Percentiles rank a stretch among this genome's conserved stretches.
Evolutionary conservation across 805 yeast species (phyloP).

Genomic region (Candida bentonensis): DNA sequence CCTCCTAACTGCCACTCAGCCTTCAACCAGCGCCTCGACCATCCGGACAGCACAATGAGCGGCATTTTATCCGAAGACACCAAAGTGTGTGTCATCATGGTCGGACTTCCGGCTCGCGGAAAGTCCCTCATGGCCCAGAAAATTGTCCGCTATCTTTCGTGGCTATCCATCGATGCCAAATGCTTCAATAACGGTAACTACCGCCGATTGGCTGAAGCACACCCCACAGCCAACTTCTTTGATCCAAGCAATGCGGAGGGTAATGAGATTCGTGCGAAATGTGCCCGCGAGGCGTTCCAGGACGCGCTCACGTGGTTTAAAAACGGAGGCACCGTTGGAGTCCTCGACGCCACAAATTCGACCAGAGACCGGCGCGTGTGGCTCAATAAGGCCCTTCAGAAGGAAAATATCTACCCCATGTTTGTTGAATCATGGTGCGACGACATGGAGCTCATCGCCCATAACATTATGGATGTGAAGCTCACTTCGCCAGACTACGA

Average conservation of each 20-base stretch:
- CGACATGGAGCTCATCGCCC: constrained; percentile 60
- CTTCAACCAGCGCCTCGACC: no score
- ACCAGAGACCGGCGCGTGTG: constrained; percentile 57
- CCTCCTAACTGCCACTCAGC: no score
- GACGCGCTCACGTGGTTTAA: constrained; percentile 84
- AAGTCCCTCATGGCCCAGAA: constrained; percentile 89
- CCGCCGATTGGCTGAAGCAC: constrained; percentile 50
- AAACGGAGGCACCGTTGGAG: constrained; percentile 78
- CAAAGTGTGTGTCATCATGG: constrained; percentile 21
- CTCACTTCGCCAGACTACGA: constrained; percentile 74
- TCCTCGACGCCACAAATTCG: constrained; percentile 86
- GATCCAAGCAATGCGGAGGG: constrained; percentile 55
- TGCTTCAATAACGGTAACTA: constrained; percentile 84
- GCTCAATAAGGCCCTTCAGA: constrained; percentile 28
- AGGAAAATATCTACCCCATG: constrained; percentile 63
- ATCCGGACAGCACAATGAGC: background rate
- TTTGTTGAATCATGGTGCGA: constrained; percentile 88
- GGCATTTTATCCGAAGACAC: constrained; percentile 1
- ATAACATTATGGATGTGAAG: constrained; percentile 76
- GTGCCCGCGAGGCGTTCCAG: constrained; percentile 54
- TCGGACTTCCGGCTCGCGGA: constrained; percentile 73
- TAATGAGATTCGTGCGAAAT: constrained; percentile 45
- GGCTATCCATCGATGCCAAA: constrained; percentile 80
- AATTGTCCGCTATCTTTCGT: constrained; percentile 72
- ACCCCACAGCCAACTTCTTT: constrained; percentile 67